Percentiles rank a stretch among this genome's conserved stretches.
These are phyloP conservation scores for Candida tammaniensis DNA, from an alignment of 805 yeast species.

Conservation along the genomic window DNA sequence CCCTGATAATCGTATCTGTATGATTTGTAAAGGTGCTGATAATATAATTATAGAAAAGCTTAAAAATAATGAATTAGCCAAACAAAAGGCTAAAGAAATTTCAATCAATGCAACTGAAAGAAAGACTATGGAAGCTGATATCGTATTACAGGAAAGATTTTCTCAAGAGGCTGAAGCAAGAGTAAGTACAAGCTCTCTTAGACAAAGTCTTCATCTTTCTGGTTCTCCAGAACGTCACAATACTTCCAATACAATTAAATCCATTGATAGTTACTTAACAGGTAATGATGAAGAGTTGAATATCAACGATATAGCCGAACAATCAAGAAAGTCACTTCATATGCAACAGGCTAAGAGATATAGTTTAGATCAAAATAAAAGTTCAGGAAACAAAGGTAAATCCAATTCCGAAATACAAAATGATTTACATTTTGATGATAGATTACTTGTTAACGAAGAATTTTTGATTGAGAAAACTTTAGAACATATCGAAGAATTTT, in stretches of 20 bases:
- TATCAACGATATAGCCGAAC: conserved; percentile 49
- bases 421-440: conserved; percentile 42
- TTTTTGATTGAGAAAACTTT: conserved; percentile 79
- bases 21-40: conserved; percentile 96
- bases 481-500: conserved; percentile 89
- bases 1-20: conserved; percentile 71
- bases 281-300: conserved; percentile 48
- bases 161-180: conserved; percentile 30
- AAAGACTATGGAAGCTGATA: conserved; percentile 74
- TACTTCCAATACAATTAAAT: conserved; percentile 21
- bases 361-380: conserved; percentile 23
- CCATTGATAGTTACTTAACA: conserved; percentile 51
- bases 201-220: conserved; percentile 25
- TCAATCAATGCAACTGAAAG: conserved; percentile 56
- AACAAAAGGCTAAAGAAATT: conserved; percentile 62
- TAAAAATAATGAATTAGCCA: conserved; percentile 55
- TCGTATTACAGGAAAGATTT: conserved; percentile 56
- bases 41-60: conserved; percentile 79
- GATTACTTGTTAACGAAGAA: conserved; percentile 65
- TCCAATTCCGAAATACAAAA: neutral
- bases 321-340: conserved; percentile 58
- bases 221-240: conserved; percentile 9
- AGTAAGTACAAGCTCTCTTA: conserved; percentile 23
- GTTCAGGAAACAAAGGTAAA: conserved; percentile 1
- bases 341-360: conserved; percentile 58